A percentile compares a stretch with the other conserved stretches of the same genome.
Evolutionary conservation across 2,329 filamentous ascomycete species (phyloP).

Genomic region (Byssoonygena ceratinophila): DNA sequence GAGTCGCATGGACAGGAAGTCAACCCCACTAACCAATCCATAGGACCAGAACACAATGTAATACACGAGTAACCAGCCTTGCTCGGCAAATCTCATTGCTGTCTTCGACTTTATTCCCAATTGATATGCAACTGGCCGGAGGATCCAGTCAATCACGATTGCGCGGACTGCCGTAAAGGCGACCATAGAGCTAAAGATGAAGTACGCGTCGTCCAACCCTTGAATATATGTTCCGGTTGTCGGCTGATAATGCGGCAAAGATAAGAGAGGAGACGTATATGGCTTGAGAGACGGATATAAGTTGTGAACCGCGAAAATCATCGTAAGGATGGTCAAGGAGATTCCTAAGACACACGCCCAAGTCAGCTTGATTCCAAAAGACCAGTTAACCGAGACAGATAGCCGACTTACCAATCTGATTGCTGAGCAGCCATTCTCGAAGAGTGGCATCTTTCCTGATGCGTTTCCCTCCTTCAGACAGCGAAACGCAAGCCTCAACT

Average conservation of each 20-base stretch:
- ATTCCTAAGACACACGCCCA: conserved; percentile 49
- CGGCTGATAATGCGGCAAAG: conserved; percentile 70
- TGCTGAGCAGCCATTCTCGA: conserved; percentile 58
- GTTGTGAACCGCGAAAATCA: conserved; percentile 70
- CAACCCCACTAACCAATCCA: conserved; percentile 56
- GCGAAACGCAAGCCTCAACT: conserved; percentile 35
- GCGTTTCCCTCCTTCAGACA: conserved; percentile 19
- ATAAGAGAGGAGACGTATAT: conserved; percentile 79
- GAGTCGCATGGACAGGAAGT: conserved; percentile 1
- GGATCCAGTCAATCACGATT: conserved; percentile 72
- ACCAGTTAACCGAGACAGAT: background rate
- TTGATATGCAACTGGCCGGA: conserved; percentile 63
- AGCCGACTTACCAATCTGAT: conserved; percentile 60
- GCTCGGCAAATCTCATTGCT: conserved; percentile 77
- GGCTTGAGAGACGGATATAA: conserved; percentile 69
- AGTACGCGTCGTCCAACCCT: conserved; percentile 68
- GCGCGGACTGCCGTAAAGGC: conserved; percentile 81
- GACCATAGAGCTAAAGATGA: conserved; percentile 68
- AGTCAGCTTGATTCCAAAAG: background rate
- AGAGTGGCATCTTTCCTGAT: conserved; percentile 32
- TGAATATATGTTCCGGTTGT: conserved; percentile 59
- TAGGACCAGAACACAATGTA: conserved; percentile 70
- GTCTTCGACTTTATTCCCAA: conserved; percentile 70
- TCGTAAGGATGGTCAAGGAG: conserved; percentile 71
- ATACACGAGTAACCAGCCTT: conserved; percentile 83